A percentile compares a stretch with the other conserved stretches of the same genome.
Evolutionary conservation across 345 rosid genomes (phyloP).

Genomic region (Hypericum androsaemum): DNA sequence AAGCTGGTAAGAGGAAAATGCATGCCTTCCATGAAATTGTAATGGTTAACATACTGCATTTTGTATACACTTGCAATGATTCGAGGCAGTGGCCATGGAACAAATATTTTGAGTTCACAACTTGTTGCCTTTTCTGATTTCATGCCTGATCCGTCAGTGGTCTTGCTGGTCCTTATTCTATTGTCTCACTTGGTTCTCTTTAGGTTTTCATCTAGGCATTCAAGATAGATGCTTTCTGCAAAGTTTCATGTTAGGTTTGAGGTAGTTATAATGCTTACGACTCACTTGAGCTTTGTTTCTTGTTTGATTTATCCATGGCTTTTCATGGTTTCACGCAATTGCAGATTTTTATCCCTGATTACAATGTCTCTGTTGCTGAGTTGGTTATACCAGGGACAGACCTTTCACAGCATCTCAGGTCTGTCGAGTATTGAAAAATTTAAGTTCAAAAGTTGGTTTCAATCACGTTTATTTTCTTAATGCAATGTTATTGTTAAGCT

Average conservation of each 20-base stretch:
- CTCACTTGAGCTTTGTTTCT: neutral
- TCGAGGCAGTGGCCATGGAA: no score
- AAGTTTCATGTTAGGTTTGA: no score
- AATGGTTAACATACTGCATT: neutral
- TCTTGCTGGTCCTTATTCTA: no score
- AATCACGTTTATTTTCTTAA: neutral
- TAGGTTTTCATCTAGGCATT: no score
- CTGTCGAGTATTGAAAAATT: neutral
- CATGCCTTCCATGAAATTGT: neutral
- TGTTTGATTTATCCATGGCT: conserved; percentile 1
- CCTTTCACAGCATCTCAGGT: conserved; percentile 42
- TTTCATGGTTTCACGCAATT: conserved; percentile 2
- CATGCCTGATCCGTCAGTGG: no score
- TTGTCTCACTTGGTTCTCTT: no score
- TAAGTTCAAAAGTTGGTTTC: neutral
- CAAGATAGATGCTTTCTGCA: no score
- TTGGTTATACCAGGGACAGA: conserved; percentile 44
- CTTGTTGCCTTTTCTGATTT: no score
- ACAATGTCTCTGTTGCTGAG: conserved; percentile 47
- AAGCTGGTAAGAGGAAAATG: conserved; percentile 26
- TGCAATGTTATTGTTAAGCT: no score
- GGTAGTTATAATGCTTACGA: no score
- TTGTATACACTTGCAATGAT: neutral
- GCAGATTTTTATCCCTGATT: conserved; percentile 42
- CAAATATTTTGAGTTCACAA: no score